A percentile compares a stretch with the other conserved stretches of the same genome.
These are phyloP conservation scores for Boletus coccyginus DNA, from an alignment of 768 basidiomycete species.

Conservation along the genomic window DNA sequence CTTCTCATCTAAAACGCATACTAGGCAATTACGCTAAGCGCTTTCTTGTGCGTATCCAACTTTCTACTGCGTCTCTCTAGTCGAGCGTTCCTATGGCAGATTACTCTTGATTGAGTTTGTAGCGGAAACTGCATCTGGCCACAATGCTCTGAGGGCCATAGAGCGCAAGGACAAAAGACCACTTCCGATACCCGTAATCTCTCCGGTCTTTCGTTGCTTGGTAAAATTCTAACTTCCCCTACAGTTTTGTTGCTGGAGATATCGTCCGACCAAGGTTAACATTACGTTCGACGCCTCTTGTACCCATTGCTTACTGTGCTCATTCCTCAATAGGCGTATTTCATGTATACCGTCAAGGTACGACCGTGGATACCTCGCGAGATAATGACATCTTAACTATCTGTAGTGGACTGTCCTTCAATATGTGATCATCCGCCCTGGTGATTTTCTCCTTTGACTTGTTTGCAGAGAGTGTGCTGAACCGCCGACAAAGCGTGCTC, in stretches of 20 bases:
- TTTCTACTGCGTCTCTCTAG: neutral
- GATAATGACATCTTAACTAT: neutral
- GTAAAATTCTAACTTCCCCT: neutral
- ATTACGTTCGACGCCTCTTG: neutral
- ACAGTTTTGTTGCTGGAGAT: constrained; percentile 81
- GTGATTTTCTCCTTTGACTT: constrained; percentile 20
- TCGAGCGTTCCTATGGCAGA: constrained; percentile 33
- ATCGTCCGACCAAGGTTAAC: constrained; percentile 72
- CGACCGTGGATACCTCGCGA: neutral
- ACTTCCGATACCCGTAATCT: constrained; percentile 65
- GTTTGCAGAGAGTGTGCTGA: constrained; percentile 3
- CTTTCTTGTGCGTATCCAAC: constrained; percentile 67
- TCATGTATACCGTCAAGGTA: constrained; percentile 87
- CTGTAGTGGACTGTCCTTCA: constrained; percentile 82
- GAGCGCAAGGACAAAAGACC: constrained; percentile 74
- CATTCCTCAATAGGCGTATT: constrained; percentile 56
- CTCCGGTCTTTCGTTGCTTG: neutral
- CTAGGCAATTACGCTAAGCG: constrained; percentile 78
- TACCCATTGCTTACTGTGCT: constrained; percentile 3
- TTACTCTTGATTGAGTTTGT: constrained; percentile 85
- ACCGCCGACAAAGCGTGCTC: constrained; percentile 33
- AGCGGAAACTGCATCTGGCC: constrained; percentile 61
- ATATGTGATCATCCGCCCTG: constrained; percentile 74
- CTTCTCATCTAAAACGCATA: constrained; percentile 15
- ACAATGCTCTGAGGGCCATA: constrained; percentile 65